Evolutionary conservation across 1,139 yeast genomes (phyloP).

Genomic region (Yamadazyma pseudoaaseri): DNA sequence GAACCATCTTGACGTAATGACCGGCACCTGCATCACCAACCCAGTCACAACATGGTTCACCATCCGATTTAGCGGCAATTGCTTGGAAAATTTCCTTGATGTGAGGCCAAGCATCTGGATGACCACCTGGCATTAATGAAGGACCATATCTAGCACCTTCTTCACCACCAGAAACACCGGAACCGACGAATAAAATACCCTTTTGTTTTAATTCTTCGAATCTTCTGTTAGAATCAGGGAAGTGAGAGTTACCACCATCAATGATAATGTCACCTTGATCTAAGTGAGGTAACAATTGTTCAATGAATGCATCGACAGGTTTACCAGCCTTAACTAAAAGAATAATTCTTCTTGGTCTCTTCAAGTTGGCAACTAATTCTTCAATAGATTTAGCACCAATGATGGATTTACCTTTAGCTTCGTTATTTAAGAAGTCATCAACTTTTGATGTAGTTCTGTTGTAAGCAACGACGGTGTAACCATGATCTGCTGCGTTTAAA

Average conservation of each 20-base stretch:
- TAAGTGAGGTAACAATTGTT: conserved; percentile 83
- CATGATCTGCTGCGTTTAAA: conserved; percentile 97
- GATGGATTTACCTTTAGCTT: conserved; percentile 95
- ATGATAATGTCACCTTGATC: conserved; percentile 98
- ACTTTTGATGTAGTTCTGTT: conserved; percentile 97
- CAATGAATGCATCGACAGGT: conserved; percentile 91
- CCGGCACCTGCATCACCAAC: conserved; percentile 99
- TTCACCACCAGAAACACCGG: conserved; percentile 99
- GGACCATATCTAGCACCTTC: conserved; percentile 99
- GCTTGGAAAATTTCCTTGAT: conserved; percentile 96
- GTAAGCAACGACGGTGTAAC: conserved; percentile 94
- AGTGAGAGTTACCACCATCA: conserved; percentile 99
- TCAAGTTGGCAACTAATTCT: conserved; percentile 84
- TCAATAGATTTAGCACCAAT: conserved; percentile 92
- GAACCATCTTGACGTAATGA: conserved; percentile 99
- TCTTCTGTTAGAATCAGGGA: conserved; percentile 98
- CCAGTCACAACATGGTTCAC: conserved; percentile 99
- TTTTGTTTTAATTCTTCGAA: conserved; percentile 81
- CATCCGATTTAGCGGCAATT: conserved; percentile 93
- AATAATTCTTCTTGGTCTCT: conserved; percentile 96
- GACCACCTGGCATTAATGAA: conserved; percentile 99
- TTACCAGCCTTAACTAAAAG: conserved; percentile 94
- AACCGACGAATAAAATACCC: conserved; percentile 93
- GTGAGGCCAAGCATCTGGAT: conserved; percentile 97
- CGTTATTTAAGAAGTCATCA: conserved; percentile 87